Evolutionary conservation across 176 grass and related monocot genomes (phyloP).

Genomic region (Cenchrus fungigraminus): DNA sequence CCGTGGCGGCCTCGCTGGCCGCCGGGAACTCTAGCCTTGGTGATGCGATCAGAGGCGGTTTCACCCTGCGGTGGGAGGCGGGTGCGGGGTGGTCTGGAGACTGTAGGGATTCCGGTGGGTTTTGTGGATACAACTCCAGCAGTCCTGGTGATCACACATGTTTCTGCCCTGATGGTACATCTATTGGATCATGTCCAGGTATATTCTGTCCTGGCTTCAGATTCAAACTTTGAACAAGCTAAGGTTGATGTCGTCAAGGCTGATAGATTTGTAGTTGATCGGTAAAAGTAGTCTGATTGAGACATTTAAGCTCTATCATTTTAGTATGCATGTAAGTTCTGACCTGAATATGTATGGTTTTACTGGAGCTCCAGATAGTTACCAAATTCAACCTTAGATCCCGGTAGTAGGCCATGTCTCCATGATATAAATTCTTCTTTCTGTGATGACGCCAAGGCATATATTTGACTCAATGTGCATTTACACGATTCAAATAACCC

Average conservation of each 20-base stretch:
- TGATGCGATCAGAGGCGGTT: slow-evolving; percentile 30
- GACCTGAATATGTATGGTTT: neutral
- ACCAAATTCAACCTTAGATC: neutral
- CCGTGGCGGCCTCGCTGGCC: neutral
- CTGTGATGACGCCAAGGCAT: neutral
- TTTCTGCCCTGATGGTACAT: slow-evolving; percentile 27
- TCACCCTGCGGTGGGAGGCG: slow-evolving; percentile 40
- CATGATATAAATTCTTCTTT: neutral
- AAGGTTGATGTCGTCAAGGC: neutral
- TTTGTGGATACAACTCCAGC: slow-evolving; percentile 35
- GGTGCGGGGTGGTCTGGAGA: slow-evolving; percentile 51
- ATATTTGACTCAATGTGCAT: neutral
- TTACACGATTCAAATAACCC: neutral
- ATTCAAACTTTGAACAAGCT: neutral
- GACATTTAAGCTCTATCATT: neutral
- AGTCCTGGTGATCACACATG: slow-evolving; percentile 31
- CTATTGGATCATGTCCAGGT: slow-evolving; percentile 37
- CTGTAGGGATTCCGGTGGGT: slow-evolving; percentile 45
- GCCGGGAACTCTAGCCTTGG: slow-evolving; percentile 20
- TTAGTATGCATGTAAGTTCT: neutral
- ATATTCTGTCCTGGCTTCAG: neutral
- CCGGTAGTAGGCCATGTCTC: neutral
- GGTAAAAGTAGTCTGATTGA: neutral
- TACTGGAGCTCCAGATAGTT: neutral
- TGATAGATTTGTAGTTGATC: neutral